Percentiles rank a stretch among this genome's conserved stretches.
Conservation (phyloP, 2,329 filamentous ascomycete species). For the Bipolaris gigantea region DNA sequence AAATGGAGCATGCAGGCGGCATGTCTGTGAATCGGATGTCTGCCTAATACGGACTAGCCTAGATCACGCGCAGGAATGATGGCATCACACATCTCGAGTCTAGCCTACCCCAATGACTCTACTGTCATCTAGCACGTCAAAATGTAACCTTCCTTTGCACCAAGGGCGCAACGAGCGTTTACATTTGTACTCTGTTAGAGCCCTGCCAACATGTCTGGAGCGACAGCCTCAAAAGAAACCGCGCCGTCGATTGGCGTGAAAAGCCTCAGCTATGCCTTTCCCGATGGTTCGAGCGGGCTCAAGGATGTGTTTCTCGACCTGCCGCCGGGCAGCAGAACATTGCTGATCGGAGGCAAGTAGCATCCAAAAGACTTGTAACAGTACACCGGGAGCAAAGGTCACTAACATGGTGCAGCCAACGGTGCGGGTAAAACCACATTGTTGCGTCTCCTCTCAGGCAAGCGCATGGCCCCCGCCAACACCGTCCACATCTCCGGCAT, state of each 20-base stretch:
- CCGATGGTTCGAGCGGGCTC: slow-evolving; percentile 79
- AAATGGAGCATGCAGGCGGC: no score
- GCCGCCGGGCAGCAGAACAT: slow-evolving; percentile 80
- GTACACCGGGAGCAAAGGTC: no score
- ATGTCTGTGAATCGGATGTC: slow-evolving; percentile 1
- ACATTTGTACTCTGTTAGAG: no score
- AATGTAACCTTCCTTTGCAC: slow-evolving; percentile 21
- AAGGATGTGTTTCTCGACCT: slow-evolving; percentile 72
- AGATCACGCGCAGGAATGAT: slow-evolving; percentile 6
- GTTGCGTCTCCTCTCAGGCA: slow-evolving; percentile 89
- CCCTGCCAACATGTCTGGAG: slow-evolving; percentile 24
- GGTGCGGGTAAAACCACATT: slow-evolving; percentile 97
- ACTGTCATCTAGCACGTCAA: slow-evolving; percentile 6
- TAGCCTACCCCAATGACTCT: slow-evolving; percentile 11
- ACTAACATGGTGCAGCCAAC: slow-evolving; percentile 63
- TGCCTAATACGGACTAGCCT: slow-evolving; percentile 22
- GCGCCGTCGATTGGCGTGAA: slow-evolving; percentile 70
- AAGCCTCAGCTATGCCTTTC: slow-evolving; percentile 84
- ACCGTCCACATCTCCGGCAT: slow-evolving; percentile 78
- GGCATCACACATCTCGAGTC: slow-evolving; percentile 15
- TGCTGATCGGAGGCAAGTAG: slow-evolving; percentile 77
- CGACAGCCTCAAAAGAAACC: slow-evolving; percentile 21
- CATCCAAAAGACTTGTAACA: no score
- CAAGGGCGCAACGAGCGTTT: not conserved
- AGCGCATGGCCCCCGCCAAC: slow-evolving; percentile 79